A percentile compares a stretch with the other conserved stretches of the same genome.
These are phyloP conservation scores for Inga leiocalycina DNA, from an alignment of 306 rosid genomes.

Conservation along the genomic window DNA sequence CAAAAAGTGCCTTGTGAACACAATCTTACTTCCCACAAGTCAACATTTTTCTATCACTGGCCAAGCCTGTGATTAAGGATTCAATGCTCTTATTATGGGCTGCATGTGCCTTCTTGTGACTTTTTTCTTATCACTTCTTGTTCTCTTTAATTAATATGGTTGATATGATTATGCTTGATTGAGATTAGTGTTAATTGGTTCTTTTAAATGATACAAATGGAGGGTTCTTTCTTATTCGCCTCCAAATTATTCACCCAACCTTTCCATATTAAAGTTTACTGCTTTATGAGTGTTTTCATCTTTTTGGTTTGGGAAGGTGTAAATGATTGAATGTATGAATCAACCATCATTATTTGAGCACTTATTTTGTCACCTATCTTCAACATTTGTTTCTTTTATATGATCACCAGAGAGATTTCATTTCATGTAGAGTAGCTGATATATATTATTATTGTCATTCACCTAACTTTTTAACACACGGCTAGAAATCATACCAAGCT, in stretches of 20 bases:
- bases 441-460: not conserved
- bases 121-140: constrained; percentile 4
- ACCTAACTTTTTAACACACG: not conserved
- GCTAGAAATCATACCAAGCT: not conserved
- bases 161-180: constrained; percentile 36
- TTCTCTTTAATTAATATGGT: constrained; percentile 31
- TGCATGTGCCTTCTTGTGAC: constrained; percentile 59
- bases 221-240: not conserved
- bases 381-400: not conserved
- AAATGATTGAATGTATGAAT: constrained; percentile 34
- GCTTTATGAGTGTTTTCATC: constrained; percentile 15
- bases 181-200: constrained; percentile 12
- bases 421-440: not conserved
- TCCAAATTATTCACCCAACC: constrained; percentile 19
- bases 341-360: constrained; percentile 23
- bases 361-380: not conserved
- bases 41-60: constrained; percentile 37
- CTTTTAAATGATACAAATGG: constrained; percentile 20
- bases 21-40: constrained; percentile 4
- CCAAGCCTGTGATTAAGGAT: constrained; percentile 35
- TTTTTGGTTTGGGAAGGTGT: constrained; percentile 26
- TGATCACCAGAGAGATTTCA: not conserved
- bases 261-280: constrained; percentile 7
- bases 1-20: constrained; percentile 10
- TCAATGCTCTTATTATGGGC: constrained; percentile 43